Base-by-base conservation (phyloP, 2,329 filamentous ascomycete genomes). In the Thelonectria blattea region DNA sequence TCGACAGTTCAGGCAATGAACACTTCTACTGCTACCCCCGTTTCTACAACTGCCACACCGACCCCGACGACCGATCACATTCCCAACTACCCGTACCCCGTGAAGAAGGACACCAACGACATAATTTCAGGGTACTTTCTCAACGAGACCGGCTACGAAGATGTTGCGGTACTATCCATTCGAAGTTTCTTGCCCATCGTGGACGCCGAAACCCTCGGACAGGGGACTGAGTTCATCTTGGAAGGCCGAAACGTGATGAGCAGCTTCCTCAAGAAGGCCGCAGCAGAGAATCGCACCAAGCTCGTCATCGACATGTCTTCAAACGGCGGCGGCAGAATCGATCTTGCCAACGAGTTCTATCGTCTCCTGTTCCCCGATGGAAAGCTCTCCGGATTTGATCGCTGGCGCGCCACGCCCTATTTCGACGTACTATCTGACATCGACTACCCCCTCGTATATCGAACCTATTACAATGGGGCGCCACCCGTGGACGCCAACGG, bases 251-350 rank as follows among this genome's bases (percentile, higher is more conserved):
- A 30, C 3, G 14, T 56, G 6, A 24, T 51, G 17, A 43, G n/a
- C 27, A 11, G 20, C 3, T 56, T 56, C 14, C 43, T 56, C n/a
- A 50, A 34, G 3, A 9, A 15, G n/a, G 62, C 62, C 14, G 1
- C 50, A 1, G 47, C 20, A 0, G 32, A 56, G 7, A 61, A 61
- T 1, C 63, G 60, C 6, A 59, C 56, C 22, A 87, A 85, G 70
- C 76, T 91, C 5, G 79, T 91, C 30, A 83, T 91, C 60, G 89
- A 91, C 63, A 69, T 91, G 7, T 81, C 83, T 4, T 79, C 77
- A 2, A 91, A 91, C 64, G 78, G 77, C 0, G 88, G 88, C 41
- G 88, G 88, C 1, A 73, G 74, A 46, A 69, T 85, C 14, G 66
- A 76, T 8, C 76, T 79, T 8, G 82, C 80, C 2, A 79, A 78